Percentiles rank a stretch among this genome's conserved stretches.
Conservation (phyloP, 23 red algal genomes). For the Gracilaria domingensis region DNA sequence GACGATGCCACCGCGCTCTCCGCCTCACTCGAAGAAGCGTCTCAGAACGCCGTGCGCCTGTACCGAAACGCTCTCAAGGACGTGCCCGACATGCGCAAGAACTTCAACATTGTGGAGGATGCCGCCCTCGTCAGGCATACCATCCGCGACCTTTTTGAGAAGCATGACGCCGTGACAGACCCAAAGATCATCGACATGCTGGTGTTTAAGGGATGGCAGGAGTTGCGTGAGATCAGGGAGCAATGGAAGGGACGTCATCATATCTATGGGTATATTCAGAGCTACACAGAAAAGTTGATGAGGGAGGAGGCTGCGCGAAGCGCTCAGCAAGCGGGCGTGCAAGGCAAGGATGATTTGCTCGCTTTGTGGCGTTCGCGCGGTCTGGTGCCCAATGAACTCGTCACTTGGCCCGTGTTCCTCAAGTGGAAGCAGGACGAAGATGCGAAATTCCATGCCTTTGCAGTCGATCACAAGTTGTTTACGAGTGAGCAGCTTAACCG, state of each 20-base stretch:
- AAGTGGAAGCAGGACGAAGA: slow-evolving; percentile 87
- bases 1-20: slow-evolving; percentile 79
- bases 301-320: slow-evolving; percentile 32
- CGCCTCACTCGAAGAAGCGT: slow-evolving; percentile 66
- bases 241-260: slow-evolving; percentile 98
- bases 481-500: slow-evolving; percentile 34
- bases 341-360: slow-evolving; percentile 46
- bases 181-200: slow-evolving; percentile 91
- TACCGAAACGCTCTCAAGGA: slow-evolving; percentile 78
- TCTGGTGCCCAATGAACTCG: slow-evolving; percentile 65
- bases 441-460: slow-evolving; percentile 79
- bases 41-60: slow-evolving; percentile 43
- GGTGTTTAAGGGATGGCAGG: slow-evolving; percentile 90
- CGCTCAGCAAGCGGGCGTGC: background rate
- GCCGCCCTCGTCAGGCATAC: slow-evolving; percentile 30
- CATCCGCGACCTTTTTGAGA: slow-evolving; percentile 81
- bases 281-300: slow-evolving; percentile 60
- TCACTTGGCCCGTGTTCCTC: slow-evolving; percentile 71
- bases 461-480: slow-evolving; percentile 71
- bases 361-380: slow-evolving; percentile 47
- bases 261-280: slow-evolving; percentile 69
- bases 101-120: slow-evolving; percentile 87
- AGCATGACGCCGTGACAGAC: slow-evolving; percentile 70
- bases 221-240: slow-evolving; percentile 84
- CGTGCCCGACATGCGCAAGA: slow-evolving; percentile 78